Evolutionary conservation across 2,329 filamentous ascomycete species (phyloP).

Genomic region (Claviceps arundinis): DNA sequence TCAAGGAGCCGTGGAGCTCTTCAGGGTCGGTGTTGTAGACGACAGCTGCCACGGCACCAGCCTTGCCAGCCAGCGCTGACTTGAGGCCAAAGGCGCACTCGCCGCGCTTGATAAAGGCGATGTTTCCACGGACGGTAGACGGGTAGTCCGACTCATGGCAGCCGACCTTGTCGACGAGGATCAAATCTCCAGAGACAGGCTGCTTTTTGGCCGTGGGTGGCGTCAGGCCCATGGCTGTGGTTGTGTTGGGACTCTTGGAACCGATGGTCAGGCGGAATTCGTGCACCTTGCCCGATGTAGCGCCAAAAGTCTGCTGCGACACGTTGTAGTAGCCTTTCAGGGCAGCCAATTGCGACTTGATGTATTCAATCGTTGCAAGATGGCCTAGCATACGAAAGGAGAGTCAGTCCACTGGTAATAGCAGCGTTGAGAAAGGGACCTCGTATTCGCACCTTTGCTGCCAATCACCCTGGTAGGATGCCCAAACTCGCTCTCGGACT

Average conservation of each 20-base stretch:
- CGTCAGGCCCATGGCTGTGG: slow-evolving; percentile 49
- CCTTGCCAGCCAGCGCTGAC: slow-evolving; percentile 51
- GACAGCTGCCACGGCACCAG: slow-evolving; percentile 57
- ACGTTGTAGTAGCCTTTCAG: slow-evolving; percentile 49
- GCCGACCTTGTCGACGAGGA: slow-evolving; percentile 49
- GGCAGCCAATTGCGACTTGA: slow-evolving; percentile 39
- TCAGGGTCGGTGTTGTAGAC: slow-evolving; percentile 62
- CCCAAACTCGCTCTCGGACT: slow-evolving; percentile 45
- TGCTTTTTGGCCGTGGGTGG: slow-evolving; percentile 49
- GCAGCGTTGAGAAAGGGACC: too few species aligned
- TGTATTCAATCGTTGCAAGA: slow-evolving; percentile 49
- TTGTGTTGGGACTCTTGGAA: slow-evolving; percentile 33
- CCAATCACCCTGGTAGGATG: slow-evolving; percentile 62
- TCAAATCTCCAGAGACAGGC: slow-evolving; percentile 44
- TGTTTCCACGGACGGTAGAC: slow-evolving; percentile 40
- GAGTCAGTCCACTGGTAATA: too few species aligned
- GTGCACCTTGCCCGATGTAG: slow-evolving; percentile 45
- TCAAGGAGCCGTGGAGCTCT: slow-evolving; percentile 53
- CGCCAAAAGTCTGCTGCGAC: slow-evolving; percentile 50
- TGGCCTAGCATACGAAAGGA: slow-evolving; percentile 33
- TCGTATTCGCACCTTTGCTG: slow-evolving; percentile 34
- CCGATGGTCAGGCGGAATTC: slow-evolving; percentile 46
- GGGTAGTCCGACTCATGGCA: slow-evolving; percentile 54
- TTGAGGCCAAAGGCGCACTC: slow-evolving; percentile 60
- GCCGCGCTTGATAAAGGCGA: slow-evolving; percentile 60